Evolutionary conservation across 805 yeast genomes (phyloP), one percentile per base, ranked within the genome.

Genomic region (Hyphopichia homilentoma): DNA sequence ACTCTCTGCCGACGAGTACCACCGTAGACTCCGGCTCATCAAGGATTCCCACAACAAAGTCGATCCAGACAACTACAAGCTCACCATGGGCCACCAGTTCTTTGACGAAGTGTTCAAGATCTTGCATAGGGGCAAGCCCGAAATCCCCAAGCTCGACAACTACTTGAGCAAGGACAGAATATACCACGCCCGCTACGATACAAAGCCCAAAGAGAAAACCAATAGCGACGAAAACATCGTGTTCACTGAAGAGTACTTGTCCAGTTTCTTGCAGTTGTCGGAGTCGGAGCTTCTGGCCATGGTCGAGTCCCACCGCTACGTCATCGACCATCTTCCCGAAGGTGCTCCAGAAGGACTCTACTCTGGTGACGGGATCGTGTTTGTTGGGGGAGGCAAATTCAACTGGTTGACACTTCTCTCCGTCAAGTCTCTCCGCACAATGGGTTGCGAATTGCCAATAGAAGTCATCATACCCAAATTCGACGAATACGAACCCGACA

Each of bases 351-450:
- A 43, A 6, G 53, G 54, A 7, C 44, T 65, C n/a, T 65, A 65
- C 40, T 31, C 48, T 16, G 65, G 81, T 1, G 61, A 70, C 35
- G 85, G 81, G 7, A 68, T 81, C 13, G 90, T 75, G 17, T 78
- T 68, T 47, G 88, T 84, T 18, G 94, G 90, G 21, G 95, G 95
- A 26, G 93, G 89, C 3, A 74, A 73, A 44, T 83, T 77, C 56
- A 77, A 84, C 40, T 81, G 90, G 72, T 67, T 81, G 45, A 76
- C 86, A 4, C 59, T 83, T 24, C 61, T 83, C 16, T 76, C 85
- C 7, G 71, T 86, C 34, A 73, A 73, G 45, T 70, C 80, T 39
- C 56, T 87, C 31, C 65, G 95, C 47, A 74, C 77, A 24, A 62
- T 72, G 6, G 87, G 90, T 2, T 77, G 84, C 3, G 68, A 67